These are phyloP conservation scores for Carex arenaria DNA, from an alignment of 202 grass and related monocot genomes.

Conservation along the genomic window DNA sequence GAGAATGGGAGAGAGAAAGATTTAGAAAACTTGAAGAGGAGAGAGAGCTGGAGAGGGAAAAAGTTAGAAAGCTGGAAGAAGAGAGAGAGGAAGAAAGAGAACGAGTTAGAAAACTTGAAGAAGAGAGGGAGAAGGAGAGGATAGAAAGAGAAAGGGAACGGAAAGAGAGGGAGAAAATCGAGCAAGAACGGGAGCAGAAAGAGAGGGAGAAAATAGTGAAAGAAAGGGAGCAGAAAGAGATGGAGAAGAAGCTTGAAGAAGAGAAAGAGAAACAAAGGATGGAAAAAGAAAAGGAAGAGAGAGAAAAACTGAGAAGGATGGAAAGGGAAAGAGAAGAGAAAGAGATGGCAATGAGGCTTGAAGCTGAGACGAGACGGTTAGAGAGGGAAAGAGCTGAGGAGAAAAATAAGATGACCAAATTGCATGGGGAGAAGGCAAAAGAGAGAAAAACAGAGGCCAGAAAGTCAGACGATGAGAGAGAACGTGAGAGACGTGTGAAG, in stretches of 20 bases:
- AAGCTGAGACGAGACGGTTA: constrained; percentile 6
- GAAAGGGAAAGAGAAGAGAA: constrained; percentile 24
- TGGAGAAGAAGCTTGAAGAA: constrained; percentile 11
- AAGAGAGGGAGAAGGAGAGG: constrained; percentile 12
- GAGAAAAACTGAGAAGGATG: constrained; percentile 9
- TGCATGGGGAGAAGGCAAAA: constrained; percentile 15
- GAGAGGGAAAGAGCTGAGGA: constrained; percentile 19
- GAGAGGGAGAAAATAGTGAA: constrained; percentile 17
- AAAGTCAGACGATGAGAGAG: constrained; percentile 24
- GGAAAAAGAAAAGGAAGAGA: constrained; percentile 18
- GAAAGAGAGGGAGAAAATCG: constrained; percentile 7
- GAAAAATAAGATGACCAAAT: neutral
- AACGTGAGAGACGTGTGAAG: constrained; percentile 13
- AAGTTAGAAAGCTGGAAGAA: constrained; percentile 20
- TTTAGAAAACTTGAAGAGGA: constrained; percentile 18
- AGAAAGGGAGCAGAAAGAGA: constrained; percentile 7
- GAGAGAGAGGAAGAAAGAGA: constrained; percentile 23
- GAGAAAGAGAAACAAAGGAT: constrained; percentile 22
- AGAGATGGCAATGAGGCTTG: constrained; percentile 13
- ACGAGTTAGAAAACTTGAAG: constrained; percentile 10
- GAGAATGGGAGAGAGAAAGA: constrained; percentile 4
- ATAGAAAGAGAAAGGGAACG: neutral
- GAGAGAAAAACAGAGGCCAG: constrained; percentile 1
- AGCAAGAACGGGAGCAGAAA: constrained; percentile 12
- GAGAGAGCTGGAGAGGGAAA: constrained; percentile 28